Evolutionary conservation across 1,284 basidiomycete genomes (phyloP).

Genomic region (Stygiomarasmius scandens): DNA sequence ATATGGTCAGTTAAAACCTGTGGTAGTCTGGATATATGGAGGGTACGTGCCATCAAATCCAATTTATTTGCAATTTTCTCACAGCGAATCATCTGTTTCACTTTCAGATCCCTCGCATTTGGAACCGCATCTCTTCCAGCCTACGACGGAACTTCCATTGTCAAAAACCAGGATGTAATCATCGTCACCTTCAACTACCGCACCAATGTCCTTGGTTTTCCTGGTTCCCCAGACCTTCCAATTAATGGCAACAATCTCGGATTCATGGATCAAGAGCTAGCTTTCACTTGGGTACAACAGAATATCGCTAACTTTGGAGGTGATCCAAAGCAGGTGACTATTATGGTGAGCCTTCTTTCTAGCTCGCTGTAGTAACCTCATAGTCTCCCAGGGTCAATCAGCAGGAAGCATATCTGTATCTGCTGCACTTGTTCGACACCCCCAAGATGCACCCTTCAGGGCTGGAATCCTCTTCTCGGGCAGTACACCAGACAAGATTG

Average conservation of each 20-base stretch:
- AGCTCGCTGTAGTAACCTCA: not conserved
- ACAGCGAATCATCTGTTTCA: not conserved
- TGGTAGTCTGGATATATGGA: conserved; percentile 12
- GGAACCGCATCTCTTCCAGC: conserved; percentile 9
- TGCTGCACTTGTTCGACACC: conserved; percentile 12
- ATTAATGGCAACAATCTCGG: conserved; percentile 19
- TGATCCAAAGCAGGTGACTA: conserved; percentile 22
- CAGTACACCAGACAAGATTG: not conserved
- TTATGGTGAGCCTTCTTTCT: conserved; percentile 14
- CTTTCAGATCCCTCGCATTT: not conserved
- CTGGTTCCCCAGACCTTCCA: conserved; percentile 19
- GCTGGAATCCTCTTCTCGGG: conserved; percentile 14
- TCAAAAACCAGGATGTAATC: conserved; percentile 19
- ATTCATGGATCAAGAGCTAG: conserved; percentile 25
- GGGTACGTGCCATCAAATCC: not conserved
- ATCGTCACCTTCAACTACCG: conserved; percentile 25
- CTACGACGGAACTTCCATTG: conserved; percentile 19
- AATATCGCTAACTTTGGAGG: conserved; percentile 25
- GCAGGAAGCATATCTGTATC: conserved; percentile 20
- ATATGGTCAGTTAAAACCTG: not conserved
- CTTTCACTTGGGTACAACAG: conserved; percentile 21
- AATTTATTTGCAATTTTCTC: not conserved
- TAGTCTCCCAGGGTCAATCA: conserved; percentile 15
- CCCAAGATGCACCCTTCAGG: conserved; percentile 17
- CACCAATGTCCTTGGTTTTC: conserved; percentile 24